A percentile compares a stretch with the other conserved stretches of the same genome.
These are phyloP conservation scores for Carex sylvatica DNA, from an alignment of 202 grass and related monocot genomes.

Conservation along the genomic window DNA sequence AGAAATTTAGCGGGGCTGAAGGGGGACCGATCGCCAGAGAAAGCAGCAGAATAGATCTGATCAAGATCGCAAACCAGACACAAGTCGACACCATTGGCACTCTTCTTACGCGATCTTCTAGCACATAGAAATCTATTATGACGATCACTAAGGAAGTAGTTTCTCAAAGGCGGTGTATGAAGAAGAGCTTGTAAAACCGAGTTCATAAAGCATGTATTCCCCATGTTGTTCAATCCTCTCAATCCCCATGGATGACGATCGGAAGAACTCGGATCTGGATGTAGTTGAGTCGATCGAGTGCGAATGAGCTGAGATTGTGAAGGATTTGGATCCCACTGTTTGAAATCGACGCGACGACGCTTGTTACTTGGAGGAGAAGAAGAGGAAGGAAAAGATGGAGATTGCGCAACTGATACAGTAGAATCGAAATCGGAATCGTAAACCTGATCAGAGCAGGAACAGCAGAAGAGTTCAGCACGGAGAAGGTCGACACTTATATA, in stretches of 20 bases:
- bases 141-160: slow-evolving; percentile 88
- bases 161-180: slow-evolving; percentile 77
- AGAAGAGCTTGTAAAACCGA: slow-evolving; percentile 89
- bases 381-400: slow-evolving; percentile 35
- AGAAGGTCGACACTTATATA: slow-evolving; percentile 88
- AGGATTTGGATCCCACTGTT: slow-evolving; percentile 73
- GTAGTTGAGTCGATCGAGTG: slow-evolving; percentile 17
- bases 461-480: slow-evolving; percentile 88
- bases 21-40: slow-evolving; percentile 72
- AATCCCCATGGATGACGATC: slow-evolving; percentile 45
- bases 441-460: slow-evolving; percentile 75
- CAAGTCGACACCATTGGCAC: slow-evolving; percentile 1
- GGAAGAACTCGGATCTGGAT: slow-evolving; percentile 37
- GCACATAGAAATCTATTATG: slow-evolving; percentile 81
- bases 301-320: slow-evolving; percentile 51
- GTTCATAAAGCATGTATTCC: slow-evolving; percentile 99
- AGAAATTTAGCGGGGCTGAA: slow-evolving; percentile 95
- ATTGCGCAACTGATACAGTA: slow-evolving; percentile 59
- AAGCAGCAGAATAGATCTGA: slow-evolving; percentile 77
- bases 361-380: slow-evolving; percentile 32
- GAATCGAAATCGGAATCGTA: slow-evolving; percentile 90
- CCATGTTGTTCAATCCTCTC: slow-evolving; percentile 84
- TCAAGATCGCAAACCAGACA: slow-evolving; percentile 89
- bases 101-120: slow-evolving; percentile 52
- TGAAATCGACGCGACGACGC: slow-evolving; percentile 54